phyloP scores from a whole-genome alignment of 169 alveolate genomes.

The Plasmodium inui region DNA sequence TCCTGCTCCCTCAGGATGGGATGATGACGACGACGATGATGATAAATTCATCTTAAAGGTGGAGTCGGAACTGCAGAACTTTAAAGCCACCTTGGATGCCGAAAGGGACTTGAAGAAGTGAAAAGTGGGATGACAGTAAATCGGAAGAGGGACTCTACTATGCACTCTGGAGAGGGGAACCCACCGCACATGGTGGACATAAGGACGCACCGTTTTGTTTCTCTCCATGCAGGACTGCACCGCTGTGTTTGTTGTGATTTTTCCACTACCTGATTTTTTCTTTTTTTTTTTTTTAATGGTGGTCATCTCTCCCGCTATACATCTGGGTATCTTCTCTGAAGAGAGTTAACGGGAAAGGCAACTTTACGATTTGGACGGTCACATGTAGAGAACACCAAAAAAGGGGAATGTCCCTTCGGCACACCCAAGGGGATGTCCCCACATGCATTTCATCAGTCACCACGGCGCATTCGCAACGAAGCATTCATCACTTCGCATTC shows the following conservation, averaged over 20 bases:
- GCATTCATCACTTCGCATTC: no score
- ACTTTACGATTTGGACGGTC: not conserved
- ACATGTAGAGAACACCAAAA: not conserved
- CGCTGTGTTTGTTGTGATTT: not conserved
- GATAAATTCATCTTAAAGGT: conserved; percentile 60
- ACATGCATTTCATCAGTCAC: no score
- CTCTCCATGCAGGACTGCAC: not conserved
- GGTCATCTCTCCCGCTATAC: not conserved
- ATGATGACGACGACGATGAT: conserved; percentile 75
- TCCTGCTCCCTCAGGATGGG: conserved; percentile 27
- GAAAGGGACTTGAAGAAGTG: conserved; percentile 56
- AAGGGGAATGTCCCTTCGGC: not conserved
- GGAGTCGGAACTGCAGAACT: conserved; percentile 64
- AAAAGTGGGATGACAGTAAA: not conserved
- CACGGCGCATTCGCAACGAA: no score
- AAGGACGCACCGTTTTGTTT: no score
- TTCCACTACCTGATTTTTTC: not conserved
- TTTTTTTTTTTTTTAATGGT: not conserved
- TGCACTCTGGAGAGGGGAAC: no score
- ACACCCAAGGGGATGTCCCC: not conserved
- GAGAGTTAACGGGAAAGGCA: not conserved
- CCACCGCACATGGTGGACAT: not conserved
- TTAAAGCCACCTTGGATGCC: conserved; percentile 47
- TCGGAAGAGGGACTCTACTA: not conserved
- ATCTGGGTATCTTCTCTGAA: not conserved